A percentile compares a stretch with the other conserved stretches of the same genome.
phyloP scores from a whole-genome alignment of 495 filamentous ascomycete genomes.

The Hypoxylon cercidicola region DNA sequence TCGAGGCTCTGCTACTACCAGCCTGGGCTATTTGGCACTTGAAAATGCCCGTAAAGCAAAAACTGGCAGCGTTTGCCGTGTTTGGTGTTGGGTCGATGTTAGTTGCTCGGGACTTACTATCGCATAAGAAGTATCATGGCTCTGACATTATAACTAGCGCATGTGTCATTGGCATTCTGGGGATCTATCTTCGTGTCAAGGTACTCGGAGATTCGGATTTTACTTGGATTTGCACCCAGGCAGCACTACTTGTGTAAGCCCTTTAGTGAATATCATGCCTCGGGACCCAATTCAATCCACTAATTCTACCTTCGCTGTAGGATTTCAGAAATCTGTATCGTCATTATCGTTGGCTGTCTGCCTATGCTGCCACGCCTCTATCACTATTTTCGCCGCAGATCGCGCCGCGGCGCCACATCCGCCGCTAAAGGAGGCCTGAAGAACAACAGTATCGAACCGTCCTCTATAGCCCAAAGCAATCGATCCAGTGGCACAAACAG shows the following conservation, averaged over 20 bases:
- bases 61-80: neutral
- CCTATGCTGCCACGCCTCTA: neutral
- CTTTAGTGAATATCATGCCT: no score
- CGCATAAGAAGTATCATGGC: neutral
- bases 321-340: slow-evolving; percentile 1
- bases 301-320: neutral
- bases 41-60: neutral
- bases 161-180: neutral
- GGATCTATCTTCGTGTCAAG: no score
- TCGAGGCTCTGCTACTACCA: neutral
- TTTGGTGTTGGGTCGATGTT: slow-evolving; percentile 2
- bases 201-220: no score
- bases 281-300: no score
- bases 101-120: no score
- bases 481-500: no score
- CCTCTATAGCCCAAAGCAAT: no score
- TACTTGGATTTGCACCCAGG: no score
- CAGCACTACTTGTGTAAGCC: neutral
- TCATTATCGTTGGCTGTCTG: slow-evolving; percentile 2
- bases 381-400: neutral
- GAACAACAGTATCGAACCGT: no score
- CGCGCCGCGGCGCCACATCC: no score
- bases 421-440: no score
- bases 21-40: slow-evolving; percentile 7
- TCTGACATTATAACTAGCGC: neutral